A percentile compares a stretch with the other conserved stretches of the same genome.
These are phyloP conservation scores for Eucalyptus paniculata DNA, from an alignment of 345 rosid genomes.

Conservation along the genomic window DNA sequence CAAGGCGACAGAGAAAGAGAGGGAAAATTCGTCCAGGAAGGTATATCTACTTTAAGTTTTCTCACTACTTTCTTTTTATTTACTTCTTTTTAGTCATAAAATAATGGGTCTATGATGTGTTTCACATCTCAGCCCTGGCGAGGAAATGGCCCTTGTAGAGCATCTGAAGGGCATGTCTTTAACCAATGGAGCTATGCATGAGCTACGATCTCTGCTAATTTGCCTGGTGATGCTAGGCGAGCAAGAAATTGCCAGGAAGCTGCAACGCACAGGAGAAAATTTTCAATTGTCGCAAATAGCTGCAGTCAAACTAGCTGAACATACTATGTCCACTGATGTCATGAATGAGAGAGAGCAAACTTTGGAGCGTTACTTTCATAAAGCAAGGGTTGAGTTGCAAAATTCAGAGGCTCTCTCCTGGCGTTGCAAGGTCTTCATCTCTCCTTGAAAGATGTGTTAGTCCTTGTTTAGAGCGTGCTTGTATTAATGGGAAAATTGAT, in stretches of 20 bases:
- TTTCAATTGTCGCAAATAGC: slow-evolving; percentile 71
- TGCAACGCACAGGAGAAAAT: slow-evolving; percentile 59
- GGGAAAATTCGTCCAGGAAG: slow-evolving; percentile 97
- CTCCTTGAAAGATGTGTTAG: slow-evolving; percentile 22
- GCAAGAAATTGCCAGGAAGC: slow-evolving; percentile 52
- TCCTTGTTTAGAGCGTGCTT: background rate
- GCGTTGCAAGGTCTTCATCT: slow-evolving; percentile 57
- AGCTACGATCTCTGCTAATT: slow-evolving; percentile 66
- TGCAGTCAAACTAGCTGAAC: slow-evolving; percentile 75
- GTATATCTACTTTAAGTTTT: slow-evolving; percentile 12
- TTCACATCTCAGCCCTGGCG: slow-evolving; percentile 50
- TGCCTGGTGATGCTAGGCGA: slow-evolving; percentile 65
- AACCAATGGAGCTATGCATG: slow-evolving; percentile 55
- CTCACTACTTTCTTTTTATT: background rate
- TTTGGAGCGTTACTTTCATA: slow-evolving; percentile 40
- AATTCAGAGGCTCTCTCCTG: slow-evolving; percentile 50
- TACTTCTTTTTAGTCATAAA: background rate
- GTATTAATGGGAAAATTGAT: background rate
- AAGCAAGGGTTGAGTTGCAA: slow-evolving; percentile 21
- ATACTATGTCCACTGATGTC: slow-evolving; percentile 36
- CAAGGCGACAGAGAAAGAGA: slow-evolving; percentile 55
- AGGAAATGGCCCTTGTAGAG: slow-evolving; percentile 90
- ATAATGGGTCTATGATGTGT: background rate
- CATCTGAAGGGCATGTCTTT: slow-evolving; percentile 85
- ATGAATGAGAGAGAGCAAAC: slow-evolving; percentile 44